Conservation (phyloP, 1,284 basidiomycete genomes). For the Ustilago sp. region DNA sequence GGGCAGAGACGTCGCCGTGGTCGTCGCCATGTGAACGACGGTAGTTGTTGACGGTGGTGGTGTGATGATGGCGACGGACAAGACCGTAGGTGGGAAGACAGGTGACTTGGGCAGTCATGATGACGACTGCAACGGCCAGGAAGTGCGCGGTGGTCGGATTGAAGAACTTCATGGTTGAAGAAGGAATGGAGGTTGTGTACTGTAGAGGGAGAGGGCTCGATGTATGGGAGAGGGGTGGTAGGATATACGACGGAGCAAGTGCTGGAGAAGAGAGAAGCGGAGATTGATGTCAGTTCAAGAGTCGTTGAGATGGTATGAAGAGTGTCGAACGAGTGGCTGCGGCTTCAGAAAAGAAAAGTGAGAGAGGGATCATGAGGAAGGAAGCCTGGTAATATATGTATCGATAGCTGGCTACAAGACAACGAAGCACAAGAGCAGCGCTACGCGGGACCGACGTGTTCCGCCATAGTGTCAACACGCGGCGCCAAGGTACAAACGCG, state of each 20-base stretch:
- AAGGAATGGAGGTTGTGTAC: background rate
- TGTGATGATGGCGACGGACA: background rate
- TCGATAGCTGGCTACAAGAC: background rate
- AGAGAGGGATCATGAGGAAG: background rate
- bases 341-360: background rate
- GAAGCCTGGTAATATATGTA: background rate
- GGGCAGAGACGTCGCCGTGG: conserved; percentile 12
- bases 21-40: conserved; percentile 10
- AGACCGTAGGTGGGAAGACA: conserved; percentile 1
- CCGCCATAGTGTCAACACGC: background rate
- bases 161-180: background rate
- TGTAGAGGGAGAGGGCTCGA: background rate
- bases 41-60: background rate
- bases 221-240: background rate
- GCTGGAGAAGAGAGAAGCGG: background rate
- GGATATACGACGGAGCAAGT: background rate
- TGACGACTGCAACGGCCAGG: background rate
- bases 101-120: background rate
- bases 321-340: background rate
- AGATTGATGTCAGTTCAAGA: conserved; percentile 5
- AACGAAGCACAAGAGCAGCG: background rate
- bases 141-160: background rate
- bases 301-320: background rate
- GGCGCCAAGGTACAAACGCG: background rate
- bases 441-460: background rate